Evolutionary conservation across 2,329 filamentous ascomycete species (phyloP).

Genomic region (Paecilomyces sp.): DNA sequence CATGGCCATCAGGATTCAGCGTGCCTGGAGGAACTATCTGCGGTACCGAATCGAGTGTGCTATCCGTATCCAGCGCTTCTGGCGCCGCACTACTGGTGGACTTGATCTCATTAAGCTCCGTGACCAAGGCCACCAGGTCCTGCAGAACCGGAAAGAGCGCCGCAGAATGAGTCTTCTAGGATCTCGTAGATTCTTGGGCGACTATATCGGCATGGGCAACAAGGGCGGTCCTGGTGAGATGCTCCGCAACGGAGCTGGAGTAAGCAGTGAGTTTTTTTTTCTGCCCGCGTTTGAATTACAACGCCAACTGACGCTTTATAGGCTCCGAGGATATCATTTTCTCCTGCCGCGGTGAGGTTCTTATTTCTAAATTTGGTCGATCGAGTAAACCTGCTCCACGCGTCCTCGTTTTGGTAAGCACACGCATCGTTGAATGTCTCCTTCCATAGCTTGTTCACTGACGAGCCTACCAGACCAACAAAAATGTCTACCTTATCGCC

Average conservation of each 20-base stretch:
- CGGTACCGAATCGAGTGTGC: slow-evolving; percentile 89
- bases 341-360: slow-evolving; percentile 80
- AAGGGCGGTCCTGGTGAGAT: slow-evolving; percentile 71
- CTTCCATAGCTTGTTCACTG: neutral
- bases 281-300: neutral
- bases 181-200: slow-evolving; percentile 84
- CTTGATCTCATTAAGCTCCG: slow-evolving; percentile 82
- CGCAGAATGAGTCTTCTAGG: slow-evolving; percentile 85
- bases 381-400: slow-evolving; percentile 90
- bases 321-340: slow-evolving; percentile 67
- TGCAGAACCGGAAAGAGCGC: slow-evolving; percentile 82
- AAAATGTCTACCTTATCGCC: slow-evolving; percentile 81
- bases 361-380: slow-evolving; percentile 91
- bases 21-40: slow-evolving; percentile 94
- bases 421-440: neutral
- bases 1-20: slow-evolving; percentile 95
- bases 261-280: slow-evolving; percentile 48
- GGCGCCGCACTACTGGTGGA: slow-evolving; percentile 86
- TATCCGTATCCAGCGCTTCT: slow-evolving; percentile 89
- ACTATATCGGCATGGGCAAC: slow-evolving; percentile 87
- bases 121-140: slow-evolving; percentile 76
- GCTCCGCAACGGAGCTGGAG: slow-evolving; percentile 65
- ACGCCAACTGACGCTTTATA: slow-evolving; percentile 8
- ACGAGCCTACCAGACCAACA: slow-evolving; percentile 49
- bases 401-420: slow-evolving; percentile 61